phyloP scores from a whole-genome alignment of 2,329 filamentous ascomycete genomes.

The Arthroderma sp. region DNA sequence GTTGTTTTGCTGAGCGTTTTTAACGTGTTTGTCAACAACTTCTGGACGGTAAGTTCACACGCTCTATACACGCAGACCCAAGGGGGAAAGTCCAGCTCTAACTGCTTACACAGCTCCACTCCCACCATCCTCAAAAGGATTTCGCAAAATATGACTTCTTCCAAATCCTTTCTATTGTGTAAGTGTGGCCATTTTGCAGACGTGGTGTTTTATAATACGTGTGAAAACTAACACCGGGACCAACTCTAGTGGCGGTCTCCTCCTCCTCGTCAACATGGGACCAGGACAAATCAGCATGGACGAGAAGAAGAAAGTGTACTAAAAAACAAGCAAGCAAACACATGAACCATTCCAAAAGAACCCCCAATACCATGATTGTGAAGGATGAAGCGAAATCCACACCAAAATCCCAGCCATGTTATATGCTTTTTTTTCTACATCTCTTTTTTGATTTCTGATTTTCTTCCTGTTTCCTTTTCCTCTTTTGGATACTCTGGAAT shows the following conservation, averaged over 20 bases:
- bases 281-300: constrained; percentile 96
- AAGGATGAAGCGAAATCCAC: too few species aligned
- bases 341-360: too few species aligned
- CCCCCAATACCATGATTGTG: too few species aligned
- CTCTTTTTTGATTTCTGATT: too few species aligned
- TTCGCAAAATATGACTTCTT: constrained; percentile 99
- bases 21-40: constrained; percentile 97
- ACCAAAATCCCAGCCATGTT: too few species aligned
- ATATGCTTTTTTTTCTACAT: too few species aligned
- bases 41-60: constrained; percentile 74
- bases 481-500: too few species aligned
- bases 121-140: constrained; percentile 97
- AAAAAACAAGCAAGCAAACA: constrained; percentile 13
- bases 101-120: constrained; percentile 56
- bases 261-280: constrained; percentile 96
- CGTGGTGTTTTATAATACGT: too few species aligned
- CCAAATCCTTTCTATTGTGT: constrained; percentile 97
- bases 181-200: constrained; percentile 24
- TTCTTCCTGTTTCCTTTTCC: too few species aligned
- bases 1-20: constrained; percentile 93
- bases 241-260: constrained; percentile 58
- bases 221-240: constrained; percentile 14
- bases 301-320: constrained; percentile 99
- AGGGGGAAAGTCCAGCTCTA: neutral
- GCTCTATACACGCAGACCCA: constrained; percentile 8